Evolutionary conservation across 1,284 basidiomycete species (phyloP).

Genomic region (Crepidotus sp.): DNA sequence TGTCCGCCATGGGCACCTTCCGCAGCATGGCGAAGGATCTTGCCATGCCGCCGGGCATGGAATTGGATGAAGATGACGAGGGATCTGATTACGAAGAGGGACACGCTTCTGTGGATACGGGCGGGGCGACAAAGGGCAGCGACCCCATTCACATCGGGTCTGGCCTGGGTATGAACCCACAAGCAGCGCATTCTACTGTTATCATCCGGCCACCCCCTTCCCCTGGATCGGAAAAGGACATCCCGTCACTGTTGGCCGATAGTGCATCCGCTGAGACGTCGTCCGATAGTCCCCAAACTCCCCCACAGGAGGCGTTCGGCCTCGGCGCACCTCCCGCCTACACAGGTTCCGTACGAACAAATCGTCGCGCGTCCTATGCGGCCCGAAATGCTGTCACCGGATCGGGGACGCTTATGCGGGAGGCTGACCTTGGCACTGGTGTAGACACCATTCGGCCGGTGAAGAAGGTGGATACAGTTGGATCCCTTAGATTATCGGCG

Average conservation of each 20-base stretch:
- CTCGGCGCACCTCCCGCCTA: conserved; percentile 57
- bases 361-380: conserved; percentile 64
- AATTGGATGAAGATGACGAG: conserved; percentile 38
- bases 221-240: conserved; percentile 31
- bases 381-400: conserved; percentile 55
- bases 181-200: conserved; percentile 61
- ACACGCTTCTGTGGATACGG: conserved; percentile 46
- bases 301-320: conserved; percentile 28
- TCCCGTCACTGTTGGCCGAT: conserved; percentile 32
- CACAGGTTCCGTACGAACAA: conserved; percentile 40
- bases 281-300: conserved; percentile 30
- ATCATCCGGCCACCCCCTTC: conserved; percentile 41
- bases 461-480: conserved; percentile 79
- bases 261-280: conserved; percentile 31
- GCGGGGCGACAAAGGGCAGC: conserved; percentile 56
- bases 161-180: conserved; percentile 42
- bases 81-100: conserved; percentile 35
- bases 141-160: conserved; percentile 30
- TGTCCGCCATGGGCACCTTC: conserved; percentile 66
- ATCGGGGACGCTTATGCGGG: conserved; percentile 68
- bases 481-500: conserved; percentile 69
- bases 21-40: conserved; percentile 60
- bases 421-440: conserved; percentile 77
- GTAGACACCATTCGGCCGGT: conserved; percentile 87
- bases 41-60: conserved; percentile 44